Evolutionary conservation across 2,329 filamentous ascomycete species (phyloP).

Genomic region (Aureobasidium musti): DNA sequence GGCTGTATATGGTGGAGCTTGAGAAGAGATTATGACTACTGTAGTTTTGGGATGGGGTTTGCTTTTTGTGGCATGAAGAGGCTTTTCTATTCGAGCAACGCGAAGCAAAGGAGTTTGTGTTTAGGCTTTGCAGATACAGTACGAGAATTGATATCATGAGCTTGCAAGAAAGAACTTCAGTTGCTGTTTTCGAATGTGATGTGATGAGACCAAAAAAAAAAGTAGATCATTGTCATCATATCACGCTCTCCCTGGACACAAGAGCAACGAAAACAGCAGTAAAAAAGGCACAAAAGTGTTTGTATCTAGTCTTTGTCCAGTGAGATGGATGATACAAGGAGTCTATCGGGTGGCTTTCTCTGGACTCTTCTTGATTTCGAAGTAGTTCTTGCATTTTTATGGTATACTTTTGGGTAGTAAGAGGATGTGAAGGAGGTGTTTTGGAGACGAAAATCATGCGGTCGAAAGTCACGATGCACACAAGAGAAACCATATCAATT

Average conservation of each 20-base stretch:
- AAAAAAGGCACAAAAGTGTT: background rate
- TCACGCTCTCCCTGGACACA: background rate
- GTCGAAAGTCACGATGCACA: background rate
- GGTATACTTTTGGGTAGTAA: background rate
- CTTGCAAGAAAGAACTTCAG: background rate
- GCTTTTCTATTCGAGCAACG: background rate
- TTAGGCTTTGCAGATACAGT: background rate
- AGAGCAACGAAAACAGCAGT: background rate
- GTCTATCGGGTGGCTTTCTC: background rate
- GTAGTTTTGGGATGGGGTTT: background rate
- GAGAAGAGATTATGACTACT: background rate
- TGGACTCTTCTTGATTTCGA: background rate
- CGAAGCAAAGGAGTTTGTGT: background rate
- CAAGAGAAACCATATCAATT: background rate
- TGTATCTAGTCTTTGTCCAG: background rate
- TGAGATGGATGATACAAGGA: background rate
- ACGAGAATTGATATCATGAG: background rate
- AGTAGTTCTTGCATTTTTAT: background rate
- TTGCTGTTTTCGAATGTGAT: background rate
- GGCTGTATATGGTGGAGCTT: constrained; percentile 28
- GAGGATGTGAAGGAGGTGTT: too few relatives aligned
- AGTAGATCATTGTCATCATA: too few relatives aligned
- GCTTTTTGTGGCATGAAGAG: background rate
- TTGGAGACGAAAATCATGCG: background rate
- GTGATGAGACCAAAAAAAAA: background rate